Conservation (phyloP, 495 filamentous ascomycete species). For the Cairneyella variabilis region DNA sequence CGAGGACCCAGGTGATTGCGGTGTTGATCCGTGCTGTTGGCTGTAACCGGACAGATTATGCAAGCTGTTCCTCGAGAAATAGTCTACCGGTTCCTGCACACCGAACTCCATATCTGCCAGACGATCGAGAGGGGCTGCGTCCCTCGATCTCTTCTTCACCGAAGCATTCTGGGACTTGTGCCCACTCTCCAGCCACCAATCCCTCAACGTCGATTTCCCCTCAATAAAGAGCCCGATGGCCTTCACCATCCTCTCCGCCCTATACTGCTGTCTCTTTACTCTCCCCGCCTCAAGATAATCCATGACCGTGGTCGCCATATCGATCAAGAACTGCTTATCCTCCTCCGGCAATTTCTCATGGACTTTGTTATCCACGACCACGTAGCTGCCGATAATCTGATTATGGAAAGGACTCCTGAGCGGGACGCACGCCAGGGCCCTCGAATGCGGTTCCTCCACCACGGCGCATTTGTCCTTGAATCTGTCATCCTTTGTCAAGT, state of each 20-base stretch:
- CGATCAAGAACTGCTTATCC: conserved; percentile 32
- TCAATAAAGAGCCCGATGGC: conserved; percentile 36
- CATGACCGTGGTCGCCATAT: conserved; percentile 41
- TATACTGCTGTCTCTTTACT: conserved; percentile 29
- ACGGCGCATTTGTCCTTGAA: conserved; percentile 32
- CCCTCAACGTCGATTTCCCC: conserved; percentile 27
- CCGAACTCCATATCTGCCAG: conserved; percentile 27
- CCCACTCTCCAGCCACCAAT: conserved; percentile 26
- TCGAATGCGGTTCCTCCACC: conserved; percentile 21
- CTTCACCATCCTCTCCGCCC: conserved; percentile 36
- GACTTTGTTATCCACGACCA: conserved; percentile 32
- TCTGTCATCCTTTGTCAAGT: conserved; percentile 33
- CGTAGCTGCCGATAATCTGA: conserved; percentile 32
- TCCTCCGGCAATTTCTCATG: conserved; percentile 29
- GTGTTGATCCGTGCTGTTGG: not conserved
- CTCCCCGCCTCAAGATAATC: conserved; percentile 38
- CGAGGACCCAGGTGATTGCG: conserved; percentile 13
- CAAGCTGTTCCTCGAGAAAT: conserved; percentile 16
- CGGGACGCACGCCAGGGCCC: conserved; percentile 32
- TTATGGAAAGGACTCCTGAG: conserved; percentile 27
- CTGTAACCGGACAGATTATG: conserved; percentile 11
- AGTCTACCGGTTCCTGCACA: conserved; percentile 21
- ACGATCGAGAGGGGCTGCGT: conserved; percentile 5
- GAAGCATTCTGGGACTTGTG: conserved; percentile 12
- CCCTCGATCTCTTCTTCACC: conserved; percentile 6